These are phyloP conservation scores for Polyplosphaeria fusca DNA, from an alignment of 495 filamentous ascomycete genomes.

Conservation along the genomic window DNA sequence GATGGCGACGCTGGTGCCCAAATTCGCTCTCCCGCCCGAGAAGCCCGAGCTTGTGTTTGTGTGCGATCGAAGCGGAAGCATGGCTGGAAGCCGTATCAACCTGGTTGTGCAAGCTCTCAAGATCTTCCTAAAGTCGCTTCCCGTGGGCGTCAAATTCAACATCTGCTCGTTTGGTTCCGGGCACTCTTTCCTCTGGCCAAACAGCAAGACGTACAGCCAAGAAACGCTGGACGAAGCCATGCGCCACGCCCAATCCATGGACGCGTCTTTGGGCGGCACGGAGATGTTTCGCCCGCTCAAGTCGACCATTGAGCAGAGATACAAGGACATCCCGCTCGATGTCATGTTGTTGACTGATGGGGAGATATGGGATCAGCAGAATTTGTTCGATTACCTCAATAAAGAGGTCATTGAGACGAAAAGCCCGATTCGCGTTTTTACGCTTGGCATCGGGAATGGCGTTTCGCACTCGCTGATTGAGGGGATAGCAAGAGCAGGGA, in stretches of 20 bases:
- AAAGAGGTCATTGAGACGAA: conserved; percentile 46
- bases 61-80: conserved; percentile 65
- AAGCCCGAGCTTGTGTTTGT: conserved; percentile 68
- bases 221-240: conserved; percentile 52
- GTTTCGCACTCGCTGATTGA: conserved; percentile 65
- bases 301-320: conserved; percentile 50
- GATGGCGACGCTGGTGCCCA: conserved; percentile 66
- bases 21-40: conserved; percentile 53
- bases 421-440: conserved; percentile 59
- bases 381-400: conserved; percentile 56
- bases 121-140: conserved; percentile 69
- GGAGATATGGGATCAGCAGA: conserved; percentile 58
- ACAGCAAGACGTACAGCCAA: conserved; percentile 54
- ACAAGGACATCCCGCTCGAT: conserved; percentile 55
- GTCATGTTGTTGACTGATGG: conserved; percentile 70
- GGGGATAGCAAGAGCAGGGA: conserved; percentile 62
- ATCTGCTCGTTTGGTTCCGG: conserved; percentile 65
- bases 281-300: conserved; percentile 58
- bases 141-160: conserved; percentile 66
- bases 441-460: conserved; percentile 60
- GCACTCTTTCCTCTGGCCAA: conserved; percentile 57
- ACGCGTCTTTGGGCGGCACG: conserved; percentile 63
- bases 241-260: conserved; percentile 48
- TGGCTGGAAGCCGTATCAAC: conserved; percentile 53
- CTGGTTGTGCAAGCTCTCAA: conserved; percentile 57